phyloP scores from a whole-genome alignment of 169 alveolate species.

The Plasmodium chabaudi region DNA sequence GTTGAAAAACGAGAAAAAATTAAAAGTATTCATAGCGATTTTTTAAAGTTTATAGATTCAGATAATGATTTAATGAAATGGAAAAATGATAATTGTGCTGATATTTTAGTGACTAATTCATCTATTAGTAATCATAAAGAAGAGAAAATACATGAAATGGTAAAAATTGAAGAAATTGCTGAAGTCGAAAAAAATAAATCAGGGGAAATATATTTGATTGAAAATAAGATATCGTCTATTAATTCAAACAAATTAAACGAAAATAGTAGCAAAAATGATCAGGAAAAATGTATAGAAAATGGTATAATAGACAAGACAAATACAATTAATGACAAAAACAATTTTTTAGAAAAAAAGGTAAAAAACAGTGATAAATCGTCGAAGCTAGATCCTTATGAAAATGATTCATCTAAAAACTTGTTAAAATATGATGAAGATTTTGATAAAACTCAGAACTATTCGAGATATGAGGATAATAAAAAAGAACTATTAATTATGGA shows the following conservation, averaged over 20 bases:
- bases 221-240: neutral
- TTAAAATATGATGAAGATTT: neutral
- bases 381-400: neutral
- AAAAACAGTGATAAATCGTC: neutral
- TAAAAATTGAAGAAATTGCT: neutral
- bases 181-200: neutral
- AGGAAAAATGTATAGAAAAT: neutral
- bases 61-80: conserved; percentile 7
- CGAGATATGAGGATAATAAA: neutral
- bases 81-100: neutral
- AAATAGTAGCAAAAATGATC: neutral
- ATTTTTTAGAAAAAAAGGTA: neutral
- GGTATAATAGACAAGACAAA: neutral
- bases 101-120: no score
- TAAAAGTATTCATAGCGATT: conserved; percentile 62
- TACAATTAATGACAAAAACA: neutral
- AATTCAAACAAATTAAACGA: neutral
- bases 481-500: neutral
- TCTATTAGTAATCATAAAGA: neutral
- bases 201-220: neutral
- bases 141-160: neutral
- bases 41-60: conserved; percentile 36
- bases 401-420: neutral
- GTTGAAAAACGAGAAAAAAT: conserved; percentile 45
- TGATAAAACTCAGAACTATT: neutral